Evolutionary conservation across 345 rosid species (phyloP).

Genomic region (Eucalyptus pauciflora): DNA sequence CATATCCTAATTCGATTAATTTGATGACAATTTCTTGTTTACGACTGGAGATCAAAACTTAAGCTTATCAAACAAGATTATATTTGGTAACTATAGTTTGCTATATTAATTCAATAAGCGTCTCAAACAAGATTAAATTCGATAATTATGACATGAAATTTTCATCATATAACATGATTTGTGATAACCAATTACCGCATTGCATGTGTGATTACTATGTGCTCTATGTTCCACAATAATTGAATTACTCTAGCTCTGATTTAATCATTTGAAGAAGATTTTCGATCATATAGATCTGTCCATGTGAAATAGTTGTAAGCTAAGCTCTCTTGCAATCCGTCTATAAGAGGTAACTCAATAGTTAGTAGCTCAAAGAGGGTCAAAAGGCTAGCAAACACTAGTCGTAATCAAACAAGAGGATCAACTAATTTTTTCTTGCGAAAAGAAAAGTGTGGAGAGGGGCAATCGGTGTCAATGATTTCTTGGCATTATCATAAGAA

Average conservation of each 20-base stretch:
- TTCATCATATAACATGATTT: neutral
- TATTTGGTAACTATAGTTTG: neutral
- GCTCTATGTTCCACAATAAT: neutral
- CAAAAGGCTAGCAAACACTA: neutral
- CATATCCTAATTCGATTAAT: neutral
- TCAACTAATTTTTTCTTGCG: neutral
- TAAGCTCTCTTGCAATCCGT: neutral
- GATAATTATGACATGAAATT: neutral
- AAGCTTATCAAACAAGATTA: neutral
- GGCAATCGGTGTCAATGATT: neutral
- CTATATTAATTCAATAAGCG: neutral
- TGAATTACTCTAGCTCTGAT: neutral
- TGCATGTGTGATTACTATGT: neutral
- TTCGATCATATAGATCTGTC: neutral
- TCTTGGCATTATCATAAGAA: neutral
- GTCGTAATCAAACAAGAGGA: neutral
- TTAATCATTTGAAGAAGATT: neutral
- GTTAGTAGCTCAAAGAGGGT: neutral
- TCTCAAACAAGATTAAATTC: neutral
- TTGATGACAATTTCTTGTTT: neutral
- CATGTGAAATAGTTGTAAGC: neutral
- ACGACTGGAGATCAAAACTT: neutral
- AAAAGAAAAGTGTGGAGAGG: neutral
- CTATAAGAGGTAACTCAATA: neutral
- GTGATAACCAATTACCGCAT: neutral